These are phyloP conservation scores for Trichoderma simmonsii DNA, from an alignment of 2,329 filamentous ascomycete species.

Conservation along the genomic window DNA sequence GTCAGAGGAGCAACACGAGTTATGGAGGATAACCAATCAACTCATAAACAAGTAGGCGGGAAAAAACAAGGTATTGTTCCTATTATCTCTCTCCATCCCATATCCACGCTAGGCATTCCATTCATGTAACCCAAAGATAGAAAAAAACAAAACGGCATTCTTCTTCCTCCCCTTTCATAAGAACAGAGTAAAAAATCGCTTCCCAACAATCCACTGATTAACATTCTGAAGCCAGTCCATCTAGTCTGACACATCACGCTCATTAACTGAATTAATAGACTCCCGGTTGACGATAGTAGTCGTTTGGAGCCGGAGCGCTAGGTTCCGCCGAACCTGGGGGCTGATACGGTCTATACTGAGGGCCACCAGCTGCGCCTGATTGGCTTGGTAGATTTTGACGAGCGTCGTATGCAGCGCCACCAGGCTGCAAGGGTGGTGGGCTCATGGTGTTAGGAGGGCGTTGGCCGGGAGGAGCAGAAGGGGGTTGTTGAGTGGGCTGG, in stretches of 20 bases:
- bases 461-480: conserved; percentile 37
- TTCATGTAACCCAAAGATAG: neutral
- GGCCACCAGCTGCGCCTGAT: conserved; percentile 24
- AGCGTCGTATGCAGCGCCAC: conserved; percentile 47
- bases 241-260: neutral
- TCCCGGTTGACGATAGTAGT: conserved; percentile 53
- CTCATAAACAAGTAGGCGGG: neutral
- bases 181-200: neutral
- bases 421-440: conserved; percentile 44
- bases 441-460: conserved; percentile 35
- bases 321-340: conserved; percentile 42
- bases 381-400: conserved; percentile 52
- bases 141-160: neutral
- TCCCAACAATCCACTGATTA: neutral
- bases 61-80: neutral
- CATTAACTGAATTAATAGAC: conserved; percentile 28
- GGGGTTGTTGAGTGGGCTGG: conserved; percentile 35
- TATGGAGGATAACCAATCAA: neutral
- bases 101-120: conserved; percentile 7
- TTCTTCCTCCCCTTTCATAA: neutral
- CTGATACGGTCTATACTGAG: conserved; percentile 60
- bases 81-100: neutral
- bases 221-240: neutral
- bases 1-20: neutral
- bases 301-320: conserved; percentile 50